Evolutionary conservation across 2,329 filamentous ascomycete species (phyloP).

Genomic region (Fusarium nodosum): DNA sequence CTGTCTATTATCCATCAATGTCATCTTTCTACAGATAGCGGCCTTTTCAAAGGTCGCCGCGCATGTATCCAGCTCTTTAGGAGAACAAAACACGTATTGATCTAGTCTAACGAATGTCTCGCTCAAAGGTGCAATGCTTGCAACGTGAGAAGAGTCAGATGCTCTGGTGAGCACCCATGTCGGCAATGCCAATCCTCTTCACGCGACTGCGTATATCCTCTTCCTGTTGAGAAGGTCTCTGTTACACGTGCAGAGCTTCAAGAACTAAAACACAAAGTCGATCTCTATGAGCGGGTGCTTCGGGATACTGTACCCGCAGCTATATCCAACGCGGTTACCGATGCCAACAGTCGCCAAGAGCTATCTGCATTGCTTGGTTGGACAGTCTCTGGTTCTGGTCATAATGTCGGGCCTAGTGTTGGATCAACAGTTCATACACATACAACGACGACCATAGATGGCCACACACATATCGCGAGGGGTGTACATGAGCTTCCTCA

Average conservation of each 20-base stretch:
- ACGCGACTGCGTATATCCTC: conserved; percentile 64
- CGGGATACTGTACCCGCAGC: conserved; percentile 53
- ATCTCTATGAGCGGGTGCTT: conserved; percentile 58
- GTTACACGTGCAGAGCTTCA: conserved; percentile 60
- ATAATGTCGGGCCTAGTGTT: neutral
- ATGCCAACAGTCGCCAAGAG: conserved; percentile 54
- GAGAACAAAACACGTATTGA: conserved; percentile 4
- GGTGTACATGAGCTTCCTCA: conserved; percentile 27
- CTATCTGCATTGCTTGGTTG: conserved; percentile 50
- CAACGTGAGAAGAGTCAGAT: conserved; percentile 66
- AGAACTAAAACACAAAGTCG: conserved; percentile 56
- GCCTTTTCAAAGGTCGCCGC: neutral
- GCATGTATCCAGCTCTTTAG: conserved; percentile 5
- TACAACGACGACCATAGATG: conserved; percentile 23
- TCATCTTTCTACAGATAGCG: neutral
- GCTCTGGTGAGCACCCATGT: conserved; percentile 65
- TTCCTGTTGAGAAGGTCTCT: conserved; percentile 59
- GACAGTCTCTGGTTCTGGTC: conserved; percentile 41
- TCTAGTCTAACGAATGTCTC: conserved; percentile 29
- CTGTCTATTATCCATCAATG: conserved; percentile 6
- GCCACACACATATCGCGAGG: conserved; percentile 9
- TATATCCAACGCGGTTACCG: conserved; percentile 39
- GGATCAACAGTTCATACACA: conserved; percentile 18
- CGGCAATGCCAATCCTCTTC: conserved; percentile 59
- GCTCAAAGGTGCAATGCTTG: conserved; percentile 64